Percentiles rank a stretch among this genome's conserved stretches.
These are phyloP conservation scores for Pichia sp. DNA, from an alignment of 1,139 yeast species.

Conservation along the genomic window DNA sequence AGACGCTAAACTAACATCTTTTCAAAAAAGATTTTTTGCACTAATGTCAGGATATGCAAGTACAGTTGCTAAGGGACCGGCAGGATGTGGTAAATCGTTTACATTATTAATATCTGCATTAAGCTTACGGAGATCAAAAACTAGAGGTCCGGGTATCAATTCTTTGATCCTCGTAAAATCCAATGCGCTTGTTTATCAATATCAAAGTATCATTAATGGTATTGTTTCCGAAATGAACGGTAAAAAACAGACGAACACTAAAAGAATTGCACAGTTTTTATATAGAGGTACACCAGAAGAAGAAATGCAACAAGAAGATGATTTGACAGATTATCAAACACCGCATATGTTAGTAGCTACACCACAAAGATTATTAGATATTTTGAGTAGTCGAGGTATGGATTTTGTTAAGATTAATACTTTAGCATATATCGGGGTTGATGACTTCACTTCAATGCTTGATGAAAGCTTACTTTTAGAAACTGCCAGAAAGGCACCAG, in stretches of 20 bases:
- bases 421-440: slow-evolving; percentile 27
- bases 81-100: slow-evolving; percentile 29
- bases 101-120: slow-evolving; percentile 26
- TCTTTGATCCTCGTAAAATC: slow-evolving; percentile 29
- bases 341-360: slow-evolving; percentile 31
- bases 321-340: slow-evolving; percentile 18
- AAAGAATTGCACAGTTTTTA: slow-evolving; percentile 26
- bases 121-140: slow-evolving; percentile 18
- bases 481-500: slow-evolving; percentile 19
- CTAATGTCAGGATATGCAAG: slow-evolving; percentile 22
- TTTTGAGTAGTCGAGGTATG: slow-evolving; percentile 30
- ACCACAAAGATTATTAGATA: slow-evolving; percentile 31
- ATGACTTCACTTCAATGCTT: slow-evolving; percentile 30
- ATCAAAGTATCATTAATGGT: slow-evolving; percentile 16
- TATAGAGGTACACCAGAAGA: slow-evolving; percentile 24
- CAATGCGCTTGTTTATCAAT: slow-evolving; percentile 23
- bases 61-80: slow-evolving; percentile 27
- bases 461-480: slow-evolving; percentile 18
- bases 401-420: slow-evolving; percentile 25
- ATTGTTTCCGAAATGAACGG: slow-evolving; percentile 14
- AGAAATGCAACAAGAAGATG: slow-evolving; percentile 24
- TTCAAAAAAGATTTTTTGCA: slow-evolving; percentile 24
- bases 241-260: slow-evolving; percentile 1
- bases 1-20: slow-evolving; percentile 21
- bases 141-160: slow-evolving; percentile 25